Evolutionary conservation across 176 grass and related monocot genomes (phyloP).

Genomic region (Triticum timopheevii): DNA sequence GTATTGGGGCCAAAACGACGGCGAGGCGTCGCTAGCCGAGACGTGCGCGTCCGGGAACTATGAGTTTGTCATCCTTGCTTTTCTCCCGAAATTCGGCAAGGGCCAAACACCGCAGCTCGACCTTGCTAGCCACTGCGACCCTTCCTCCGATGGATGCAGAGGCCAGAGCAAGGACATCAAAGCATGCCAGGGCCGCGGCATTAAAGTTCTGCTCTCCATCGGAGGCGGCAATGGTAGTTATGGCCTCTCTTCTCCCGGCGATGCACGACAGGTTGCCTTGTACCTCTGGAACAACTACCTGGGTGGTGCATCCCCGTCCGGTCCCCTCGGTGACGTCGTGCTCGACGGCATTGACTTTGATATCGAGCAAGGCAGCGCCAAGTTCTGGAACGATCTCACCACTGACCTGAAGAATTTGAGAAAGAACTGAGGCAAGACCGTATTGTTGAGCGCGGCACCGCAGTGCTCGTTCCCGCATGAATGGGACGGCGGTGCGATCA

Average conservation of each 20-base stretch:
- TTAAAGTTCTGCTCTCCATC: slow-evolving; percentile 81
- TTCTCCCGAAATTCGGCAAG: slow-evolving; percentile 59
- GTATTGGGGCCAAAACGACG: slow-evolving; percentile 62
- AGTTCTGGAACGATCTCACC: slow-evolving; percentile 50
- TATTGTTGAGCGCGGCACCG: slow-evolving; percentile 66
- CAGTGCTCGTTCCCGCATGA: slow-evolving; percentile 71
- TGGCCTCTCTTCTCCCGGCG: slow-evolving; percentile 35
- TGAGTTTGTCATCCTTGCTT: slow-evolving; percentile 55
- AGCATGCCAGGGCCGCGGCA: slow-evolving; percentile 38
- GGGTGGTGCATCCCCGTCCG: slow-evolving; percentile 40
- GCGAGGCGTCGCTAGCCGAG: slow-evolving; percentile 38
- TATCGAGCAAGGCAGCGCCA: slow-evolving; percentile 50
- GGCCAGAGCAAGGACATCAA: slow-evolving; percentile 47
- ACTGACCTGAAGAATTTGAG: slow-evolving; percentile 42
- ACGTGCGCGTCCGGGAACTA: slow-evolving; percentile 53
- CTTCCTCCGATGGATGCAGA: slow-evolving; percentile 41
- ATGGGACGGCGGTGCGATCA: slow-evolving; percentile 16
- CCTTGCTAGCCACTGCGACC: slow-evolving; percentile 60
- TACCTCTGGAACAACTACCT: slow-evolving; percentile 79
- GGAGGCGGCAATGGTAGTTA: slow-evolving; percentile 55
- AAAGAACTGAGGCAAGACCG: slow-evolving; percentile 28
- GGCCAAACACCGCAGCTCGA: slow-evolving; percentile 43
- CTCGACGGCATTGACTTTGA: slow-evolving; percentile 77
- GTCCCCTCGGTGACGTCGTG: slow-evolving; percentile 50
- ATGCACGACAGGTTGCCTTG: slow-evolving; percentile 41